Conservation (phyloP, 257 asterid species). For the Apocynum venetum region DNA sequence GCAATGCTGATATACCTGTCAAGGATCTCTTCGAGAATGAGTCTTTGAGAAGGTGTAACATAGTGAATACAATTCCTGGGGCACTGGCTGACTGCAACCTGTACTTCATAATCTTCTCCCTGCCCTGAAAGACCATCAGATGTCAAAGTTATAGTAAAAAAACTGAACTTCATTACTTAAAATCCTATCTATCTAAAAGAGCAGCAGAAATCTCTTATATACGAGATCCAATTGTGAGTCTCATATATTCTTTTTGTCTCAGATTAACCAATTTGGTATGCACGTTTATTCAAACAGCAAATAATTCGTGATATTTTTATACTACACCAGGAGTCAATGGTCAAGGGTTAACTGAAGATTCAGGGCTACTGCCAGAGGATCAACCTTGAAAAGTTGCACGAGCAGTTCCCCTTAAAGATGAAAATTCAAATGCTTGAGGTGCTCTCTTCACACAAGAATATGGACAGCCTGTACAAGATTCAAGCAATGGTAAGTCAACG, state of each 20-base stretch:
- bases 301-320: background rate
- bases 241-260: background rate
- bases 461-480: slow-evolving; percentile 65
- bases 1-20: slow-evolving; percentile 33
- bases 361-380: background rate
- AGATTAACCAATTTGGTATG: background rate
- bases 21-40: slow-evolving; percentile 85
- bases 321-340: background rate
- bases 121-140: slow-evolving; percentile 32
- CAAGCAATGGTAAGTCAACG: background rate
- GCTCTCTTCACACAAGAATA: slow-evolving; percentile 80
- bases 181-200: too few relatives aligned
- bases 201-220: background rate
- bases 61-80: slow-evolving; percentile 83
- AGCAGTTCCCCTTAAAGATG: slow-evolving; percentile 67
- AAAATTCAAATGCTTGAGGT: slow-evolving; percentile 69
- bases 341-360: background rate
- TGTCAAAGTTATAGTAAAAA: background rate
- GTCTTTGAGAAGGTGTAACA: slow-evolving; percentile 88
- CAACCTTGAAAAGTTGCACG: slow-evolving; percentile 74
- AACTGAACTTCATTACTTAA: background rate
- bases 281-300: too few relatives aligned
- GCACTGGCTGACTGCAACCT: slow-evolving; percentile 75
- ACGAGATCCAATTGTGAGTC: background rate
- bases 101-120: slow-evolving; percentile 58